Base-by-base conservation (phyloP, 106 monocot genomes). In the Agapanthus africanus region DNA sequence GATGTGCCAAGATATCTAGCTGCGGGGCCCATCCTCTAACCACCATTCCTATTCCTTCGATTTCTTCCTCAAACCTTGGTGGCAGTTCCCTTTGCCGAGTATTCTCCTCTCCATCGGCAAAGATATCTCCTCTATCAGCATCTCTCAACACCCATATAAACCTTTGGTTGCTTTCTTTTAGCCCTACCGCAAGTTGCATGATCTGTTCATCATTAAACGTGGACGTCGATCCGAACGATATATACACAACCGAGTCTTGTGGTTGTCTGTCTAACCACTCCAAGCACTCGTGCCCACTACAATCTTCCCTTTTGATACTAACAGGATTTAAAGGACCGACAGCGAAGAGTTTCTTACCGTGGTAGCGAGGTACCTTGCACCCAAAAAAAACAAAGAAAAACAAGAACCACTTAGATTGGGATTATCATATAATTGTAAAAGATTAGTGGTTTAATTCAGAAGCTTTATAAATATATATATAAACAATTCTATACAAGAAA, bases 271-370 rank as follows among this genome's bases (percentile, higher is more conserved):
- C 63, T 3, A 76, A 70, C 76, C 76, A 76, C 6, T 37, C 37
- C 33, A 76, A 4, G 54, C 76, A 78, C 2, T 66, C 64, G 34
- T 77, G 77, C 13, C 30, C 69, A 5, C 14, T 18, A 27, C 31
- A 6, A 15, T 1, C 65, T 1, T 9, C 57, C 44, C 13, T 35
- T 19, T 62, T 21, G 3, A 19, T 1, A 18, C 19, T 9, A 9
- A 68, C 10, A 3, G 77, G 83, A 49, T 87, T 77, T 13, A 90
- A 66, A 4, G 86, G 90, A 1, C 90, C 90, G 21, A 85, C 22
- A 9, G 80, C 67, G 66, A 83, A 90, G 4, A 74, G 11, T 4
- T 73, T 71, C 68, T 85, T 80, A 25, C 34, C 42, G n/a, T n/a
- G n/a, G n/a, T n/a, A n/a, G n/a, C n/a, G n/a, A n/a, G n/a, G n/a